Conservation (phyloP, 1,284 basidiomycete species). For the Leccinum griseonigrum region DNA sequence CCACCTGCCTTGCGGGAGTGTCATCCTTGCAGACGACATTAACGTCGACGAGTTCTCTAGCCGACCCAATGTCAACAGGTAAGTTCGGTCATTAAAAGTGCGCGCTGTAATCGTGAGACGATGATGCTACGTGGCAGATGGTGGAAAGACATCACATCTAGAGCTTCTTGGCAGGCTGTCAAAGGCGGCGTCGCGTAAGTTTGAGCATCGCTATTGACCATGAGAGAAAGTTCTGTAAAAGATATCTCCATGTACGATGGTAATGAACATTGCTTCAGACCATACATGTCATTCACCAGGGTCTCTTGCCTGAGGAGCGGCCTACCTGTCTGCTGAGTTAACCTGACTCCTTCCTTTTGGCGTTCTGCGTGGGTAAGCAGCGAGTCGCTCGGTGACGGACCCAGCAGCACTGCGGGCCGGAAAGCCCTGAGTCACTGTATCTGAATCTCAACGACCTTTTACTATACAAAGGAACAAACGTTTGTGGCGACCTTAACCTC, state of each 20-base stretch:
- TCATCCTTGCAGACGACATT: slow-evolving; percentile 20
- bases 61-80: slow-evolving; percentile 39
- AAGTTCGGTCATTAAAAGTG: background rate
- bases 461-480: slow-evolving; percentile 27
- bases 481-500: slow-evolving; percentile 86
- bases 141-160: slow-evolving; percentile 40
- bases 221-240: background rate
- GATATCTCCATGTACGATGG: background rate
- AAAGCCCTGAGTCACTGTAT: too few species aligned
- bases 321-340: too few species aligned
- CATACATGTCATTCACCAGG: too few species aligned
- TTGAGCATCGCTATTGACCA: background rate
- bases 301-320: too few species aligned
- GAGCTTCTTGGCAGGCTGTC: slow-evolving; percentile 39
- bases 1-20: slow-evolving; percentile 45
- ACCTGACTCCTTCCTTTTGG: too few species aligned
- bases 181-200: slow-evolving; percentile 31
- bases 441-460: too few species aligned
- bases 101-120: background rate
- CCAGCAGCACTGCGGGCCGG: too few species aligned
- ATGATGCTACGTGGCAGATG: slow-evolving; percentile 29
- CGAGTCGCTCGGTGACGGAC: too few species aligned
- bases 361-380: too few species aligned
- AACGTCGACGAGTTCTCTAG: slow-evolving; percentile 33
- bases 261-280: background rate